Conservation (phyloP, 2,329 filamentous ascomycete species). For the Grosmannia penicillata region DNA sequence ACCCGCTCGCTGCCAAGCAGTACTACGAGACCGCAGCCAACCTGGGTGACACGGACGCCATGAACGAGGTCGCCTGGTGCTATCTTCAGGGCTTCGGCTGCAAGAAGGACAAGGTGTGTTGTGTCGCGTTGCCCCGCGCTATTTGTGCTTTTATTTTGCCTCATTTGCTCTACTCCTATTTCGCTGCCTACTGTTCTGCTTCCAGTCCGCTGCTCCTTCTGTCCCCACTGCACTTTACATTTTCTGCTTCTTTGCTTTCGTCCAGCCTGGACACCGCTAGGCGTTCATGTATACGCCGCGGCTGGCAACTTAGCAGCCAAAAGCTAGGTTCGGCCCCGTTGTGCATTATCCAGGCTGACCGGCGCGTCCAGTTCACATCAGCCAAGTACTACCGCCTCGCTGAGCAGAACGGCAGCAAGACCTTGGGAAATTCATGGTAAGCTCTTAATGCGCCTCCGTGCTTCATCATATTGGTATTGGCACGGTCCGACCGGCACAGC, state of each 20-base stretch:
- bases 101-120: conserved; percentile 90
- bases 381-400: conserved; percentile 88
- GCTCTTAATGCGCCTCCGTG: conserved; percentile 20
- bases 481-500: too few species aligned
- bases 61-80: conserved; percentile 96
- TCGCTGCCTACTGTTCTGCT: background rate
- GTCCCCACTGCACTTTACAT: too few species aligned
- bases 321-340: too few species aligned
- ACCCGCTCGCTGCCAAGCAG: conserved; percentile 73
- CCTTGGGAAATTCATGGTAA: conserved; percentile 88
- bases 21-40: conserved; percentile 98
- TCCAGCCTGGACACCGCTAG: too few species aligned
- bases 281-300: too few species aligned
- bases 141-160: background rate
- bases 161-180: background rate
- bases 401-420: conserved; percentile 79
- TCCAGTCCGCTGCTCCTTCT: background rate
- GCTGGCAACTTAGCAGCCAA: too few species aligned
- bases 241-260: too few species aligned
- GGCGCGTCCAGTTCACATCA: conserved; percentile 46
- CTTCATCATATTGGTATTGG: too few species aligned
- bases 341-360: conserved; percentile 29
- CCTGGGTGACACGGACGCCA: conserved; percentile 87
- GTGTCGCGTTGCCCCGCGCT: background rate
- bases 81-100: conserved; percentile 94